Evolutionary conservation across 179 eudicot genomes (phyloP).

Genomic region (Beta lomatogona): DNA sequence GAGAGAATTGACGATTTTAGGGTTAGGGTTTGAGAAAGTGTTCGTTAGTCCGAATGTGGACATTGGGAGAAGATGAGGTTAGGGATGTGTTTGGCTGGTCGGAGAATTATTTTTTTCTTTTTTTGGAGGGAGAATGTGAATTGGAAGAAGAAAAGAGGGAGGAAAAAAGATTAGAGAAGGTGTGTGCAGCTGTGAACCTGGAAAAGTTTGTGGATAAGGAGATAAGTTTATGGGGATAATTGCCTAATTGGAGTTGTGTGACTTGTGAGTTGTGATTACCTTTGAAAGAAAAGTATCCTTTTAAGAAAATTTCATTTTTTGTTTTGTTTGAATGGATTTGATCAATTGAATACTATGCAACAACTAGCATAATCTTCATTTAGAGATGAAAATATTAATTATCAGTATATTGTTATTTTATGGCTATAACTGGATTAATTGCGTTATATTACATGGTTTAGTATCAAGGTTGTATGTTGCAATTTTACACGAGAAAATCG

Average conservation of each 20-base stretch:
- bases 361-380: too few relatives aligned
- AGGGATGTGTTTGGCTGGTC: slow-evolving; percentile 1
- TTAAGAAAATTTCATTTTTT: too few relatives aligned
- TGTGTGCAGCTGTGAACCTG: not conserved
- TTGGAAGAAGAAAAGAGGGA: not conserved
- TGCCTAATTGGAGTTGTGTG: not conserved
- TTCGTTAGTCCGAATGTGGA: slow-evolving; percentile 40
- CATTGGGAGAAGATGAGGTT: slow-evolving; percentile 19
- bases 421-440: too few relatives aligned
- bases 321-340: too few relatives aligned
- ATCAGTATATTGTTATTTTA: too few relatives aligned
- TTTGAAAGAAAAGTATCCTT: too few relatives aligned
- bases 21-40: slow-evolving; percentile 46
- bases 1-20: slow-evolving; percentile 30
- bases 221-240: slow-evolving; percentile 24
- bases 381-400: too few relatives aligned
- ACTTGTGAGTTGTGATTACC: not conserved
- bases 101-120: not conserved
- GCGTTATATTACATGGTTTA: too few relatives aligned
- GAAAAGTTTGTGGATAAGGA: slow-evolving; percentile 16
- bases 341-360: too few relatives aligned
- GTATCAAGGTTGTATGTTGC: too few relatives aligned
- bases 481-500: too few relatives aligned
- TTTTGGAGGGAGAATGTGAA: not conserved
- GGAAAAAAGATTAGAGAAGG: not conserved